Evolutionary conservation across 1,139 yeast genomes (phyloP), one percentile per base, ranked within the genome.

Genomic region (Candida labiduridarum): DNA sequence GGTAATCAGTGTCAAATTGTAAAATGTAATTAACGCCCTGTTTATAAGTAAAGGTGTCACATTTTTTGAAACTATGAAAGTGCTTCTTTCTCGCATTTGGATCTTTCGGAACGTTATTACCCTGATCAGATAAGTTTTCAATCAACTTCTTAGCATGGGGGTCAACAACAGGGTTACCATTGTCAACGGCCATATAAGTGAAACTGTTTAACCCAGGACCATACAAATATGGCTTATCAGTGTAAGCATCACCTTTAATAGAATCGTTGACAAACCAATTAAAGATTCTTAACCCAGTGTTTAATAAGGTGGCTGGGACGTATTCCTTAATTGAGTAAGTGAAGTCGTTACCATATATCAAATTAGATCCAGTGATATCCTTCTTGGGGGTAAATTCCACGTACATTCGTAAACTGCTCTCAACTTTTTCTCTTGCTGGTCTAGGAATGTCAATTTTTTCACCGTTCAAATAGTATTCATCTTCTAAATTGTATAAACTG

Each of bases 311-410:
- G 1, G 77, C 67, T 3, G 94, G 94, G 11, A 87, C 76, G 51
- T 76, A 73, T 51, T 84, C 85, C 41, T 76, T 69, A 41, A 87
- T 80, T 0, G 90, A 85, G 31, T 73, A 66, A 19, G 76, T 81
- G 63, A 85, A 84, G 61, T 87, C 92, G 60, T 87, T 87, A 1
- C 92, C 92, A 68, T 83, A 86, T 12, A 82, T 57, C 47, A 86
- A 66, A 14, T 77, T 76, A 44, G 78, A 72, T 1, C 88, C 89
- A 33, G 61, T 59, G 16, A 83, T 72, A 33, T 73, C 69, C 15
- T 54, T 52, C n/a, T 67, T 69, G 5, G 83, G 82, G 12, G 61
- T 66, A 52, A 76, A 75, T 39, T 66, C 68, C 18, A 78, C 64
- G 33, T 67, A 63, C 33, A 76, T 60, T 25, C 76, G 60, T 31